Evolutionary conservation across 2,329 filamentous ascomycete genomes (phyloP).

Genomic region (Aspergillus calidoustus): DNA sequence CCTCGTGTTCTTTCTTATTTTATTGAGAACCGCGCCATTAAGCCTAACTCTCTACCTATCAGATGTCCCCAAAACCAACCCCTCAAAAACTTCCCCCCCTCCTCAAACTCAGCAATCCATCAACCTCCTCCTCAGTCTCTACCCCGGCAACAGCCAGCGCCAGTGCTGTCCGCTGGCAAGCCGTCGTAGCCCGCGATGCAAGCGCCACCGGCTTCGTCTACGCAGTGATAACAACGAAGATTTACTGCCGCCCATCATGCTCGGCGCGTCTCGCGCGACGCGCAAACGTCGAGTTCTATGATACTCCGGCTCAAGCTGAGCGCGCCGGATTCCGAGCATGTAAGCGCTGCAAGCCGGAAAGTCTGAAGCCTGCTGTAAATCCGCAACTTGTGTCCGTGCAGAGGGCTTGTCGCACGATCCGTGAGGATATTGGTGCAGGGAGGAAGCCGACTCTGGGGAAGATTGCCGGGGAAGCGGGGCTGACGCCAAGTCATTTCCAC

Average conservation of each 20-base stretch:
- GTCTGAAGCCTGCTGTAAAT: conserved; percentile 30
- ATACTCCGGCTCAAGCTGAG: conserved; percentile 52
- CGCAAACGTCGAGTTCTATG: conserved; percentile 61
- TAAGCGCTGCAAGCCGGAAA: conserved; percentile 59
- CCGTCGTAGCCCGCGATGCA: conserved; percentile 51
- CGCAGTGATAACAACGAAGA: conserved; percentile 59
- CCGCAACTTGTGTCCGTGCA: conserved; percentile 38
- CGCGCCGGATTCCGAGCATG: conserved; percentile 58
- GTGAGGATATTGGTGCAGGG: conserved; percentile 28
- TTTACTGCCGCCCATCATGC: conserved; percentile 62
- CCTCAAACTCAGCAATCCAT: background rate
- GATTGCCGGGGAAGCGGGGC: conserved; percentile 52
- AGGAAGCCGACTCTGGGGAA: conserved; percentile 48
- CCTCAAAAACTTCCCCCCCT: conserved; percentile 33
- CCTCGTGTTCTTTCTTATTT: background rate
- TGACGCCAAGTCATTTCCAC: conserved; percentile 60
- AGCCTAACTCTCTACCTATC: background rate
- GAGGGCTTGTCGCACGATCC: conserved; percentile 38
- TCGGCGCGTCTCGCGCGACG: conserved; percentile 61
- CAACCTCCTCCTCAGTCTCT: background rate
- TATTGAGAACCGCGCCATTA: background rate
- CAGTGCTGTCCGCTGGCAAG: conserved; percentile 46
- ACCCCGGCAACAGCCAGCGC: conserved; percentile 3
- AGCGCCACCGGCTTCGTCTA: conserved; percentile 58
- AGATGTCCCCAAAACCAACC: conserved; percentile 13